Base-by-base conservation (phyloP, 805 yeast species). In the Saccharomycopsis vini region DNA sequence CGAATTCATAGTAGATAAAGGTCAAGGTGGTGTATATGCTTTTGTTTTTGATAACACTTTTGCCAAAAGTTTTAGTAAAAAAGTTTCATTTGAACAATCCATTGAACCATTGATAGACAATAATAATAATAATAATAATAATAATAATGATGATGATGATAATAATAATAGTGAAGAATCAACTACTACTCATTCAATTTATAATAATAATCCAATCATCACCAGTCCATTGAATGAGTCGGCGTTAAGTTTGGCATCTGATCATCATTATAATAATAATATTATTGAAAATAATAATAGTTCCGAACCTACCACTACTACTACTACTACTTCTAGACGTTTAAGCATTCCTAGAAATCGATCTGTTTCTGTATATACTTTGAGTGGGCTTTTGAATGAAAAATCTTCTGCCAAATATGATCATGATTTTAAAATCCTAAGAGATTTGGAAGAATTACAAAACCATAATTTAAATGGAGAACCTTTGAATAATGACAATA, bases 1-100 rank as follows among this genome's bases (percentile, higher is more conserved):
- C 46, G 60, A 4, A 21, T 53, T 39, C 50, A 47, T 55, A 12
- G 61, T 52, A 1, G 63, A 69, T n/a, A 80, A 80, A 2, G 61
- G 60, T 2, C 66, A 69, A 20, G 83, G 80, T 6, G 90, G 90
- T 1, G 72, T 80, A 54, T 82, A 74, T 62, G 97, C 96, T 0
- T 84, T 90, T 58, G 81, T 92, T 21, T 82, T 90, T 56, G 97
- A 90, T 62, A 90, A 90, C 63, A 82, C 95, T 0, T 86, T 88
- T 54, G 81, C 95, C 26, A 87, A 84, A 56, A 85, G 81, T 26
- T 81, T 79, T 19, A 79, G 87, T 38, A 92, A 90, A 60, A 86
- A 82, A 47, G 77, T 90, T 1, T 67, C 79, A 45, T 88, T 88
- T 61, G 73, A 79, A 43, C 73, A 71, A 36, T 64, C 65, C 44